Conservation (phyloP, 2,329 filamentous ascomycete species). For the Fusarium falciforme region DNA sequence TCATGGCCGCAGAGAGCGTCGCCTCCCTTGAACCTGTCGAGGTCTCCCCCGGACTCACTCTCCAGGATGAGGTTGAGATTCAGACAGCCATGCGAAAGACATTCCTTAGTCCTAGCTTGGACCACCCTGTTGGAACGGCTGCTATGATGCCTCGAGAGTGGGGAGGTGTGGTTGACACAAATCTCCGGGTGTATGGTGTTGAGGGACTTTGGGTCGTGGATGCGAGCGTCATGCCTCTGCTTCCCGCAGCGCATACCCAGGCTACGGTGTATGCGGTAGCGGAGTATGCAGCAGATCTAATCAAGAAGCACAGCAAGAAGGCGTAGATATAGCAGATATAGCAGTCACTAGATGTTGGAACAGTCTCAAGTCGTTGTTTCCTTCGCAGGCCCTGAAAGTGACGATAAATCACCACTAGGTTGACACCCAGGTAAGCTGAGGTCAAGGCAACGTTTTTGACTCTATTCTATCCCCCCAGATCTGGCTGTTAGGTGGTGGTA, state of each 20-base stretch:
- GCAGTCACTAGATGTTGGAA: too few species aligned
- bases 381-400: too few species aligned
- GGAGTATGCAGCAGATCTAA: slow-evolving; percentile 27
- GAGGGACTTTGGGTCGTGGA: slow-evolving; percentile 31
- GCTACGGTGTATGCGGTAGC: slow-evolving; percentile 33
- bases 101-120: slow-evolving; percentile 29
- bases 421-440: too few species aligned
- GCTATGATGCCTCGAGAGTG: slow-evolving; percentile 62
- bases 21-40: slow-evolving; percentile 28
- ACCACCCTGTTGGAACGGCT: slow-evolving; percentile 60
- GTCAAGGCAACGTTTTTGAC: too few species aligned
- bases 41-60: slow-evolving; percentile 34
- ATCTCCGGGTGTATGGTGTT: slow-evolving; percentile 57
- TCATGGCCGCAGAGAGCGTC: slow-evolving; percentile 32
- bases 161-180: slow-evolving; percentile 61
- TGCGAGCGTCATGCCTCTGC: slow-evolving; percentile 30
- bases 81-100: slow-evolving; percentile 26
- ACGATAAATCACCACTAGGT: too few species aligned
- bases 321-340: too few species aligned
- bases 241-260: slow-evolving; percentile 25
- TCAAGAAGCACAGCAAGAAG: background rate
- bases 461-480: too few species aligned
- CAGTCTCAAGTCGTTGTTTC: too few species aligned
- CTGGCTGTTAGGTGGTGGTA: too few species aligned
- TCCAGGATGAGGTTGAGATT: slow-evolving; percentile 38